Base-by-base conservation (phyloP, 306 rosid species). In the Purshia tridentata region DNA sequence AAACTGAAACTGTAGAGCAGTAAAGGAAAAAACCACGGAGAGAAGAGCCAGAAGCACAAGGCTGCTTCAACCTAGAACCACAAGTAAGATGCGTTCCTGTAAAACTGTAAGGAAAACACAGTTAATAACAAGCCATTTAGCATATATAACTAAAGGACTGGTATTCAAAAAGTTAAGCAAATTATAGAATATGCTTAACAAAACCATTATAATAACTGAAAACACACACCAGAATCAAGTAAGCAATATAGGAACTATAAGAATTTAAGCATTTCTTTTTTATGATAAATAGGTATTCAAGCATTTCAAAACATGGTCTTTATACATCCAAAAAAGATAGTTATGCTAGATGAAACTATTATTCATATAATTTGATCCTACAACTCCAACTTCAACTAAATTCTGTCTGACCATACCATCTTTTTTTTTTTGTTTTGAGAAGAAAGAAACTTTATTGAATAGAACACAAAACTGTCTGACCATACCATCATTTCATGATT, bases 71-170 rank as follows among this genome's bases (percentile, higher is more conserved):
- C 82, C 88, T 75, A 78, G 87, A 78, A 56, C 90, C 91, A 69
- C 98, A 94, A 20, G 63, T 72, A 81, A 94, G 93, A 49, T 40
- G 80, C 12, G 91, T 87, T 77, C 82, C 85, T 72, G 98, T 83
- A 85, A 86, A 94, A 83, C 98, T 94, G 89, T 70, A 74, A 81
- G 64, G 71, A 58, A 39, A 69, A 67, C 53, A 65, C 67, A 29
- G 48, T 44, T 20, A 55, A 23, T 47, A 56, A n/a, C 47, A 70
- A 8, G 60, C 50, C 61, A 66, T 72, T 9, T 58, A 19, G 54
- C 44, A 51, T 50, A 19, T 14, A 47, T 48, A 72, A n/a, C 20
- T 23, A 5, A 3, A 15, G 5, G 44, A 44, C 22, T 22, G 39
- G 20, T 29, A 44, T 44, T 44, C 14, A 19, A 35, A 16, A 15